These are phyloP conservation scores for Plectosphaerella sp. DNA, from an alignment of 2,329 filamentous ascomycete species.

Conservation along the genomic window DNA sequence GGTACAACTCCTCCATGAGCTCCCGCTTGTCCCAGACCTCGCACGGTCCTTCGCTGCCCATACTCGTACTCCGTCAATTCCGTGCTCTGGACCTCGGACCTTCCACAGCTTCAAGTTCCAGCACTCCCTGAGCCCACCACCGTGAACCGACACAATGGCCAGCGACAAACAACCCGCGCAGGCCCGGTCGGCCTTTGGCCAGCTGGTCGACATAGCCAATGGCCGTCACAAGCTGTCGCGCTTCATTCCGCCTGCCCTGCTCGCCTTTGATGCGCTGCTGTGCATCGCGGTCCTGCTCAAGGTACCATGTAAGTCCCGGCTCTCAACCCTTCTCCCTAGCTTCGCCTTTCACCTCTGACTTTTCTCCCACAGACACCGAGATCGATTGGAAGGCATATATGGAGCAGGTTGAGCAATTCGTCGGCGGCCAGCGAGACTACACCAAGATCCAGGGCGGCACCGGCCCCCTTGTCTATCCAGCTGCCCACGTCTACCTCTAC, in stretches of 20 bases:
- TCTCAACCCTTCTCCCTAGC: background rate
- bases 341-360: background rate
- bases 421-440: conserved; percentile 86
- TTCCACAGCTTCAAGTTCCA: no score
- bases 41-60: no score
- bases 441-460: conserved; percentile 80
- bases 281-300: conserved; percentile 74
- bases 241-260: conserved; percentile 54
- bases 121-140: background rate
- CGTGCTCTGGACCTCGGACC: no score
- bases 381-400: conserved; percentile 98
- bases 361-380: conserved; percentile 66
- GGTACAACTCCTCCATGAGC: no score
- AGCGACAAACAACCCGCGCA: conserved; percentile 5
- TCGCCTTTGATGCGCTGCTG: conserved; percentile 66
- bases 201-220: conserved; percentile 37
- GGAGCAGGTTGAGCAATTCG: conserved; percentile 79
- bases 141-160: conserved; percentile 7
- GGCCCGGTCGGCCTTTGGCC: background rate
- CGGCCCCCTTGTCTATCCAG: conserved; percentile 92
- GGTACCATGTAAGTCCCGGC: conserved; percentile 65
- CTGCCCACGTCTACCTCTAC: conserved; percentile 90
- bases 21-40: no score
- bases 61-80: no score
- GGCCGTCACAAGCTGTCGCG: conserved; percentile 46